Evolutionary conservation across 768 basidiomycete species (phyloP).

Genomic region (Kwoniella bestiolae): DNA sequence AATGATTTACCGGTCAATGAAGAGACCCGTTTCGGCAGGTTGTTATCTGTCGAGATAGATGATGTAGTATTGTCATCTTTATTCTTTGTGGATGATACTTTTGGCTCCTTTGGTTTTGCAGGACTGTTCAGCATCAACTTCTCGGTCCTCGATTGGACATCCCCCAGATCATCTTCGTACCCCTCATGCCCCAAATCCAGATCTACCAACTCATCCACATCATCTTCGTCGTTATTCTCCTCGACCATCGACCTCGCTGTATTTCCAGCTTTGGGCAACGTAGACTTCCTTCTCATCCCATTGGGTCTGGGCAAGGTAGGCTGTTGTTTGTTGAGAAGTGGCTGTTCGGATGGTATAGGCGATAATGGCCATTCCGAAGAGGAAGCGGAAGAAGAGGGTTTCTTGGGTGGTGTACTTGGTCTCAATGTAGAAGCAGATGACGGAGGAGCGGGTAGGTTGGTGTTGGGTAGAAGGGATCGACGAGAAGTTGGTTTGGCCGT

Average conservation of each 20-base stretch:
- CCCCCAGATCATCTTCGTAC: conserved; percentile 7
- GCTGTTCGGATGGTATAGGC: conserved; percentile 1
- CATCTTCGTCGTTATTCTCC: conserved; percentile 14
- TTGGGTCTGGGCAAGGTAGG: background rate
- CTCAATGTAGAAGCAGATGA: background rate
- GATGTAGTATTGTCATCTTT: background rate
- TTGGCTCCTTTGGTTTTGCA: background rate
- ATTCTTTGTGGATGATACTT: background rate
- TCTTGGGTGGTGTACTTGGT: conserved; percentile 9
- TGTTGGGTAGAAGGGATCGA: conserved; percentile 1
- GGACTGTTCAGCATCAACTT: conserved; percentile 8
- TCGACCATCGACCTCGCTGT: background rate
- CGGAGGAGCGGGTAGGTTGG: background rate
- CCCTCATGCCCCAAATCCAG: background rate
- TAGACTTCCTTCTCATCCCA: conserved; percentile 37
- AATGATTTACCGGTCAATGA: background rate
- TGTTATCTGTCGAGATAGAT: background rate
- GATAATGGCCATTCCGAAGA: background rate
- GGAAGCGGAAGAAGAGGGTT: background rate
- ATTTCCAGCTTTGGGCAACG: conserved; percentile 27
- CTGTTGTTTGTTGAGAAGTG: background rate
- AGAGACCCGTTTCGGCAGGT: background rate
- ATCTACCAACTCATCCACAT: conserved; percentile 22
- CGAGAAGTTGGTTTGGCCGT: conserved; percentile 11
- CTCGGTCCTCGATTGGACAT: conserved; percentile 6